These are phyloP conservation scores for Elongisporangium prolatum DNA, from an alignment of 352 stramenopile genomes.

Conservation along the genomic window DNA sequence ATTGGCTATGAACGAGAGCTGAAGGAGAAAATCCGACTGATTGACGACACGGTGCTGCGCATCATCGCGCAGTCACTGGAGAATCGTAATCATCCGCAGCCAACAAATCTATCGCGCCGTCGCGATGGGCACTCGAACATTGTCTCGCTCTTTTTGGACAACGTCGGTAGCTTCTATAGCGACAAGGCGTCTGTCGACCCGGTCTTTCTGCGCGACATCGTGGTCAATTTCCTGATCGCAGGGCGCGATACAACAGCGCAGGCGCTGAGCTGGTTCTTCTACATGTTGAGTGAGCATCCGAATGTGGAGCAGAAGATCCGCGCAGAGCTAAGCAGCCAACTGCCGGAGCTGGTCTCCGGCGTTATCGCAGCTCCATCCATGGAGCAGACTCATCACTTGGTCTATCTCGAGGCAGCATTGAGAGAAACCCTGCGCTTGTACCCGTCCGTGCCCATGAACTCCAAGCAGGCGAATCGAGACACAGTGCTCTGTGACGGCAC, in stretches of 20 bases:
- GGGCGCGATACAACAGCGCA: constrained; percentile 52
- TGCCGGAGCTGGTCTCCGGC: constrained; percentile 4
- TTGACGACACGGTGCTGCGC: constrained; percentile 29
- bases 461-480: constrained; percentile 22
- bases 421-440: constrained; percentile 63
- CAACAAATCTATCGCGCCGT: too few relatives aligned
- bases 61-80: constrained; percentile 34
- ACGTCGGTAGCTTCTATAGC: constrained; percentile 6
- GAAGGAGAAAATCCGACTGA: constrained; percentile 19
- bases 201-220: constrained; percentile 27
- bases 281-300: constrained; percentile 38
- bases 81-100: constrained; percentile 3
- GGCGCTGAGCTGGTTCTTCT: constrained; percentile 56
- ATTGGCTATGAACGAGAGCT: constrained; percentile 29
- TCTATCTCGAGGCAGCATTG: constrained; percentile 57
- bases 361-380: constrained; percentile 11
- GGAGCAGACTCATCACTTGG: constrained; percentile 39
- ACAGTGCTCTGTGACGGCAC: constrained; percentile 67
- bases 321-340: constrained; percentile 19
- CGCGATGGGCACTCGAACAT: constrained; percentile 9
- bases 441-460: constrained; percentile 39
- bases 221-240: constrained; percentile 40
- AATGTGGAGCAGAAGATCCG: constrained; percentile 29
- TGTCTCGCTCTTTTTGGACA: constrained; percentile 30
- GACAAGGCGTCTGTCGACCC: constrained; percentile 6